These are phyloP conservation scores for Dioscorea dumetorum DNA, from an alignment of 106 monocot genomes.

Conservation along the genomic window DNA sequence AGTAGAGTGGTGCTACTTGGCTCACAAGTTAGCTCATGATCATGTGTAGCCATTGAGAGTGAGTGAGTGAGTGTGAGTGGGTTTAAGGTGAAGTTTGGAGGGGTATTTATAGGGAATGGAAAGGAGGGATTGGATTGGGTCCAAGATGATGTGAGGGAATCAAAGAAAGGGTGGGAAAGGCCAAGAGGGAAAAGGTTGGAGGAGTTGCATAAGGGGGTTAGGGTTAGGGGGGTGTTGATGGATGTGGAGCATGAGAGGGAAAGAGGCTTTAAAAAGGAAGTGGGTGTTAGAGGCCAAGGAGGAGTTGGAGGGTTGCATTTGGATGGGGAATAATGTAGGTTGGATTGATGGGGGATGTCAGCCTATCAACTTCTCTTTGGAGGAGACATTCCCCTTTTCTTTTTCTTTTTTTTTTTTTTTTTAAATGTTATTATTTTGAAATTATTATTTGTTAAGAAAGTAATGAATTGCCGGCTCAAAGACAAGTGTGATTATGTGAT, in stretches of 20 bases:
- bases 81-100: not conserved
- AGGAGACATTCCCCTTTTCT: not conserved
- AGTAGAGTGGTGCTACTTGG: not conserved
- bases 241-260: constrained; percentile 7
- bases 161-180: constrained; percentile 4
- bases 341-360: constrained; percentile 7
- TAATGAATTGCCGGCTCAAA: no score
- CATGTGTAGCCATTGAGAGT: constrained; percentile 1
- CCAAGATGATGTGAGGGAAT: constrained; percentile 9
- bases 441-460: no score
- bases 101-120: not conserved
- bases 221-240: not conserved
- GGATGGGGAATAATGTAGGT: constrained; percentile 7
- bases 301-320: constrained; percentile 6
- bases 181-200: constrained; percentile 11
- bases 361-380: constrained; percentile 1
- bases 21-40: not conserved
- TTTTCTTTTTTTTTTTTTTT: not conserved
- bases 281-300: constrained; percentile 1
- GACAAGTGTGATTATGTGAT: no score
- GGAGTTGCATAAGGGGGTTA: constrained; percentile 1
- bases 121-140: constrained; percentile 12
- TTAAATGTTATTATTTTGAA: no score
- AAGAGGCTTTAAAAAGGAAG: constrained; percentile 9
- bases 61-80: not conserved